A percentile compares a stretch with the other conserved stretches of the same genome.
These are phyloP conservation scores for Candida ponderosae DNA, from an alignment of 805 yeast genomes.

Conservation along the genomic window DNA sequence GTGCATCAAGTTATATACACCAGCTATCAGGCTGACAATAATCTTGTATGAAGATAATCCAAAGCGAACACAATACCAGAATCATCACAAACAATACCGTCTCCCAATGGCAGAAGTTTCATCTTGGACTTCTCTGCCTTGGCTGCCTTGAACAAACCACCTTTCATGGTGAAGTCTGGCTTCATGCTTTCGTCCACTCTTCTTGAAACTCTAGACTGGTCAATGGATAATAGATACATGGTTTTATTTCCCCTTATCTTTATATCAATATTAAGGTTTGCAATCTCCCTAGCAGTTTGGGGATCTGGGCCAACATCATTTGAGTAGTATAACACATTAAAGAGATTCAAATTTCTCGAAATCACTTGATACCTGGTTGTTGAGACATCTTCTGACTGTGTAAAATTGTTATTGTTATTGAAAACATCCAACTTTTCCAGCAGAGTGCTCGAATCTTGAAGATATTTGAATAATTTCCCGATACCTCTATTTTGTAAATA, in stretches of 20 bases:
- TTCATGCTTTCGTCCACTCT: not conserved
- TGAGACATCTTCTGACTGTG: not conserved
- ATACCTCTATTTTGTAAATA: slow-evolving; percentile 14
- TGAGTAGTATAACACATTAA: slow-evolving; percentile 12
- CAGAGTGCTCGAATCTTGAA: slow-evolving; percentile 14
- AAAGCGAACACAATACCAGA: slow-evolving; percentile 6
- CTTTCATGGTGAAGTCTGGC: slow-evolving; percentile 3
- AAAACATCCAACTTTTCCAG: slow-evolving; percentile 12
- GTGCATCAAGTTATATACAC: too few relatives aligned
- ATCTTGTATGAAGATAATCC: slow-evolving; percentile 11
- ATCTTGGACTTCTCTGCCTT: not conserved
- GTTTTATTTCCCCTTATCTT: slow-evolving; percentile 2
- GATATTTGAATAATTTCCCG: slow-evolving; percentile 11
- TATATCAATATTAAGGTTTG: slow-evolving; percentile 8
- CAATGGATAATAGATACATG: slow-evolving; percentile 5
- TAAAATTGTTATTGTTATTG: too few relatives aligned
- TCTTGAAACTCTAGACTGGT: not conserved
- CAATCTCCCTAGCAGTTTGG: slow-evolving; percentile 2
- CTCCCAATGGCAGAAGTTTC: slow-evolving; percentile 6
- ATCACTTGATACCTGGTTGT: slow-evolving; percentile 7
- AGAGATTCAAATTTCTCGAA: slow-evolving; percentile 11
- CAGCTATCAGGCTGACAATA: too few relatives aligned
- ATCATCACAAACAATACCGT: slow-evolving; percentile 10
- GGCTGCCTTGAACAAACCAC: slow-evolving; percentile 3
- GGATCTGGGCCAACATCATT: not conserved